Evolutionary conservation across 2,329 filamentous ascomycete genomes (phyloP), one percentile per base, ranked within the genome.

Genomic region (Drechmeria coniospora): DNA sequence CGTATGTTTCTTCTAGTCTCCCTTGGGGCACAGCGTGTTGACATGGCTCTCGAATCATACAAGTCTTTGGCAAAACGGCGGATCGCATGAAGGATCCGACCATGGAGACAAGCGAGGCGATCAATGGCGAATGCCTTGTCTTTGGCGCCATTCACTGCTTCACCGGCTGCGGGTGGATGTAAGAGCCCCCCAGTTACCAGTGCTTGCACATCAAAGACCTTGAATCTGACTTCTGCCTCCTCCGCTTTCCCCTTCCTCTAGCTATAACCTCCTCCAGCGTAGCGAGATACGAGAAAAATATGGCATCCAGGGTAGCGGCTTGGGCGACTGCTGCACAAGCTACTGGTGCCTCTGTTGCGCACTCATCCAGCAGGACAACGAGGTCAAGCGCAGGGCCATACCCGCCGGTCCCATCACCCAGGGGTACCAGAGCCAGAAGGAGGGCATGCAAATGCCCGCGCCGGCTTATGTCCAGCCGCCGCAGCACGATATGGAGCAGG

Each of bases 311-410:
- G 67, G 68, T 20, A 54, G 49, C 26, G 54, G 53, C 21, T 45
- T 44, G 32, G 46, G 46, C 19, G 68, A 74, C 43, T 74, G 57
- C 49, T 62, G 60, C 38, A 44, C 50, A n/a, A 49, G 59, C 10
- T 69, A 52, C 45, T 73, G 59, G 51, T 74, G 68, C 44, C 44
- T 53, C 20, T 71, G 65, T 56, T 74, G 68, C 40, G 54, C 57
- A 5, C 46, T 71, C 32, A 56, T 71, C 36, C 69, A 74, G 51
- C 58, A 71, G 31, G 65, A 72, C 32, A 67, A 68, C 37, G 68
- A 74, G 41, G 57, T 62, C 36, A 41, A 43, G 37, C 29, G 35
- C 18, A 39, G 39, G 31, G 44, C 39, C 23, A 43, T 34, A 3
- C 35, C 42, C 8, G 36, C 36, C 12, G 40, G 38, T 2, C 43